Base-by-base conservation (phyloP, 768 basidiomycete genomes). In the Pisolithus sp. region DNA sequence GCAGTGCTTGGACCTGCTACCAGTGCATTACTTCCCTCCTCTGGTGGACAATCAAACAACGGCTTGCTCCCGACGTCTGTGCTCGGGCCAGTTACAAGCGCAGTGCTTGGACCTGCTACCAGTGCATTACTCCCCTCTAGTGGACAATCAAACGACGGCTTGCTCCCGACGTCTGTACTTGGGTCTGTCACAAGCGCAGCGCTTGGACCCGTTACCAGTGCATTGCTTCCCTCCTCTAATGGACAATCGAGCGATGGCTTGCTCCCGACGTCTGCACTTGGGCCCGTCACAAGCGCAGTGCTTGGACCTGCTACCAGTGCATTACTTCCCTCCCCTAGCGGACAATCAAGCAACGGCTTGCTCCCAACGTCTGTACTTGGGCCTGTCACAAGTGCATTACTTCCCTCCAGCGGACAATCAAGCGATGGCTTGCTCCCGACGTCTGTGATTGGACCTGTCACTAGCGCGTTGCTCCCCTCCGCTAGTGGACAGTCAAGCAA, bases 401-500 rank as follows among this genome's bases (percentile, higher is more conserved):
- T 45, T 26, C 40, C 40, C 40, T 41, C 24, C 2, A 40, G 39
- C 9, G 39, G 15, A 13, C 39, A 40, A 17, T 26, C 43, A 26
- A 26, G n/a, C 26, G 12, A 12, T 26, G 43, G 12, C 13, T n/a
- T 30, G 26, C 43, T 45, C 26, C 43, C 43, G 2, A 45, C 43
- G 26, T 45, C 43, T 5, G 34, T 5, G 13, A 4, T 34, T 13
- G 12, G 34, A 4, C 42, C 15, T 43, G 42, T 24, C 13, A 31
- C 55, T 17, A 58, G 53, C 26, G 15, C 52, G 20, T 5, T 44
- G 21, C 8, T 50, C 3, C 34, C 54, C 8, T 2, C 56, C 7
- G 6, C 26, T 17, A 42, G 41, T 24, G 28, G 17, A 18, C 45
- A 46, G n/a, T 46, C 45, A 15, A 31, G 15, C 28, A 13, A 28